These are phyloP conservation scores for Linum trigynum DNA, from an alignment of 345 rosid genomes.

Conservation along the genomic window DNA sequence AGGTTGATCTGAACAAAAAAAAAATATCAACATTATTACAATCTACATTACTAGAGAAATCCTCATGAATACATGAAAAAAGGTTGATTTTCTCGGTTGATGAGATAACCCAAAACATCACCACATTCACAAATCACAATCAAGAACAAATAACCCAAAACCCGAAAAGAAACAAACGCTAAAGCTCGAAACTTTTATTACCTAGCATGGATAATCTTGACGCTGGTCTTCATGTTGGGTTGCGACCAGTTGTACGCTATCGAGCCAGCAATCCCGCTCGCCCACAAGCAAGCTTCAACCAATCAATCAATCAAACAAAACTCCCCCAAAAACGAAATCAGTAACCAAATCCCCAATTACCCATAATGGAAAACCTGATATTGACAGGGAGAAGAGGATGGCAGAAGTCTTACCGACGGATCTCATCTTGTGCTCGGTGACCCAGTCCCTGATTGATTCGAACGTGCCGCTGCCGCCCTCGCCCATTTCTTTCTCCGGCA, in stretches of 20 bases:
- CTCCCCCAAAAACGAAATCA: constrained; percentile 1
- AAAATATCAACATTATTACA: no score
- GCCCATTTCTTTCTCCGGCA: constrained; percentile 32
- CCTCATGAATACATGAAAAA: no score
- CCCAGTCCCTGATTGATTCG: constrained; percentile 64
- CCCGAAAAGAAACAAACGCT: no score
- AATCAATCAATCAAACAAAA: not conserved
- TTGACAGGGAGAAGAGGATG: not conserved
- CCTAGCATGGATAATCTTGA: constrained; percentile 94
- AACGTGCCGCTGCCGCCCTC: constrained; percentile 47
- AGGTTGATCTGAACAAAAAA: no score
- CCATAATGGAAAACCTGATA: not conserved
- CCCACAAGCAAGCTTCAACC: constrained; percentile 69
- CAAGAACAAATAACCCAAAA: not conserved
- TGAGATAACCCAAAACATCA: no score
- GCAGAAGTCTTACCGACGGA: constrained; percentile 55
- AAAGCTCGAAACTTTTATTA: constrained; percentile 7
- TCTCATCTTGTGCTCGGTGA: constrained; percentile 79
- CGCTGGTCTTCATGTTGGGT: constrained; percentile 94
- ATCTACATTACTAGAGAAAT: no score
- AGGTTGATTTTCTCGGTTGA: no score
- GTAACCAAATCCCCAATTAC: not conserved
- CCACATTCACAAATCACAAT: no score
- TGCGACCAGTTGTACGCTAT: constrained; percentile 92
- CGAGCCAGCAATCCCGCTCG: constrained; percentile 74